Base-by-base conservation (phyloP, 2,329 filamentous ascomycete genomes). In the Venturia effusa region DNA sequence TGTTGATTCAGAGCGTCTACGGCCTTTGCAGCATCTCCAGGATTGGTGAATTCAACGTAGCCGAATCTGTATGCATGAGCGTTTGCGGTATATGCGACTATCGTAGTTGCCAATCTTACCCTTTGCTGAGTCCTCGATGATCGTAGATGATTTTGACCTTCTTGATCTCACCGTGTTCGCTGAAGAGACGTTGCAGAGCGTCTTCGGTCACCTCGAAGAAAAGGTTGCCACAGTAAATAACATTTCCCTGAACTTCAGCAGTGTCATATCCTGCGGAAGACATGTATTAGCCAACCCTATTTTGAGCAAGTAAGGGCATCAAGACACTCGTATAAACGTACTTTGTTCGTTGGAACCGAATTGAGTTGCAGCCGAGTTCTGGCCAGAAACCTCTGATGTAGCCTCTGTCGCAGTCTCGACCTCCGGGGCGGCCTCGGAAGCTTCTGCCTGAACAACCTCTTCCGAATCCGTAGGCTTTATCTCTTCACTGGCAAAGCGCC, bases 221-320 rank as follows among this genome's bases (percentile, higher is more conserved):
- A 57, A 90, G 75, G 74, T 90, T 90, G 66, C 85, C 86, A 67
- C 90, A 71, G 69, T 87, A 90, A 64, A 90, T 64, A 32, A 68
- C 65, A 32, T 64, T 66, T 41, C 70, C 61, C 48, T 69, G 57
- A 7, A 61, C 64, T 69, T 70, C 40, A 67, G 69, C 45, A 61
- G 65, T 61, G 68, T 70, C 55, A 70, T 72, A 51, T 32, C 64
- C 62, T 27, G 65, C 65, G 13, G 67, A 64, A 7, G 64, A 59
- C 15, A 61, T 32, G 19, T 4, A 17, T 63, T 17, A 59, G 48
- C 34, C n/a, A n/a, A n/a, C n/a, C n/a, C 34, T 54, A 39, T 19
- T 24, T 15, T 39, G 19, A 17, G 41, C n/a, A 22, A 51, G 37
- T 22, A 32, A n/a, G 27, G 10, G 10, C 27, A 34, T 39, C 30